phyloP scores from a whole-genome alignment of 495 filamentous ascomycete genomes.

The Hypomontagnella monticulosa region DNA sequence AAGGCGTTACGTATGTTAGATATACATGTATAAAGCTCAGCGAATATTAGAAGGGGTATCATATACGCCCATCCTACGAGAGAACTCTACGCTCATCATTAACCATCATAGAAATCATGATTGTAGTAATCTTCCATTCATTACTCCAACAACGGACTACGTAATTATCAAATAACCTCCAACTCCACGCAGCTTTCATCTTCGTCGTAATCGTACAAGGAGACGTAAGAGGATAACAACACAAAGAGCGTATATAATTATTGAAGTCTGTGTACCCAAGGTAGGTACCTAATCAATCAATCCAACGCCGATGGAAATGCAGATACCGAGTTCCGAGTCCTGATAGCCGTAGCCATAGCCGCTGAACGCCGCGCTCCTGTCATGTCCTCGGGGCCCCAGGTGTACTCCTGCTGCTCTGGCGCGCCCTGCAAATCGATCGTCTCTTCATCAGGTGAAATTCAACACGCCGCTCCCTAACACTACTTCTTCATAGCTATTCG shows the following conservation, averaged over 20 bases:
- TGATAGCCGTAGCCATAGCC: no score
- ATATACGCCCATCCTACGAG: no score
- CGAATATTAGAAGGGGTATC: no score
- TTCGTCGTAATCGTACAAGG: slow-evolving; percentile 22
- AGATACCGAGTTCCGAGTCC: slow-evolving; percentile 8
- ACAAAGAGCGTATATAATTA: not conserved
- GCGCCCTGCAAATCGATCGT: not conserved
- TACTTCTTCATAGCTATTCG: no score
- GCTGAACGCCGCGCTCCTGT: slow-evolving; percentile 19
- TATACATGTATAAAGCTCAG: no score
- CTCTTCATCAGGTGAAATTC: not conserved
- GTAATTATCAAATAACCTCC: not conserved
- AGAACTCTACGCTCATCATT: no score
- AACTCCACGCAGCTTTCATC: slow-evolving; percentile 14
- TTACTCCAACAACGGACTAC: not conserved
- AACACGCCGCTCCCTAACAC: no score
- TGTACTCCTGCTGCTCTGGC: not conserved
- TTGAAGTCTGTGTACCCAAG: no score
- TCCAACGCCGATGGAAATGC: slow-evolving; percentile 31
- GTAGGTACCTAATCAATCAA: not conserved
- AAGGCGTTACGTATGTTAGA: no score
- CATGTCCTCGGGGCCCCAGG: not conserved
- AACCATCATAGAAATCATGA: not conserved
- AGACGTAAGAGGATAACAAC: not conserved
- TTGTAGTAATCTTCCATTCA: slow-evolving; percentile 20